A percentile compares a stretch with the other conserved stretches of the same genome.
Conservation (phyloP, 495 filamentous ascomycete species). For the Lophiotrema nucula region DNA sequence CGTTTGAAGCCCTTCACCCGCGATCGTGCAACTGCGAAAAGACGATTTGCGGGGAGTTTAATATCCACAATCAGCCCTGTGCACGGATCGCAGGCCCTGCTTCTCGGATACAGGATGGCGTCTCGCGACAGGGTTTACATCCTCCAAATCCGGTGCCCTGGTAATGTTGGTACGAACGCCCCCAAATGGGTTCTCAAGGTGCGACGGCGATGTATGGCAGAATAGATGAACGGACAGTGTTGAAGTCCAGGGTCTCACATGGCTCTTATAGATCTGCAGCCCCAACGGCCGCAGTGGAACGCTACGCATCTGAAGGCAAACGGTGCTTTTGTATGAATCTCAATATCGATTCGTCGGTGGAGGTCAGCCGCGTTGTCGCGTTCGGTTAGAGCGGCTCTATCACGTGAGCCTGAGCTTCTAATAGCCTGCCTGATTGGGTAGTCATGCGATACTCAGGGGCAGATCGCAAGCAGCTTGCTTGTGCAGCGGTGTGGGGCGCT, state of each 20-base stretch:
- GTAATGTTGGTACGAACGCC: neutral
- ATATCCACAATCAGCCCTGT: neutral
- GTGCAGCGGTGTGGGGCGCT: too few species aligned
- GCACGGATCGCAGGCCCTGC: neutral
- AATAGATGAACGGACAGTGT: neutral
- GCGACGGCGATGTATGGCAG: neutral
- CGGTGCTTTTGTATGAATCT: neutral
- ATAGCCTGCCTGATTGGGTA: constrained; percentile 5
- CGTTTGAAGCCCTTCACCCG: neutral
- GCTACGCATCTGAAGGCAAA: too few species aligned
- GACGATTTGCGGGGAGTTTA: neutral
- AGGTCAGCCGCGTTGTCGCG: neutral
- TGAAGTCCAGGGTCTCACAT: neutral
- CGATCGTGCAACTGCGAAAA: neutral
- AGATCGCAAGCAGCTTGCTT: neutral
- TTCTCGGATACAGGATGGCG: neutral
- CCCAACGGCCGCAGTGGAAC: neutral
- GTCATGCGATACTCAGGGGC: constrained; percentile 6
- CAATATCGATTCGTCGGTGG: neutral
- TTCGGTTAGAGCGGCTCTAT: neutral
- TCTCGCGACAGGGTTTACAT: neutral
- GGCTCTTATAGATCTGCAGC: neutral
- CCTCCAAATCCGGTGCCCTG: neutral
- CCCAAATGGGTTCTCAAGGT: too few species aligned
- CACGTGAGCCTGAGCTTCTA: neutral